These are phyloP conservation scores for Cardamine occulta DNA, from an alignment of 345 rosid species.

Conservation along the genomic window DNA sequence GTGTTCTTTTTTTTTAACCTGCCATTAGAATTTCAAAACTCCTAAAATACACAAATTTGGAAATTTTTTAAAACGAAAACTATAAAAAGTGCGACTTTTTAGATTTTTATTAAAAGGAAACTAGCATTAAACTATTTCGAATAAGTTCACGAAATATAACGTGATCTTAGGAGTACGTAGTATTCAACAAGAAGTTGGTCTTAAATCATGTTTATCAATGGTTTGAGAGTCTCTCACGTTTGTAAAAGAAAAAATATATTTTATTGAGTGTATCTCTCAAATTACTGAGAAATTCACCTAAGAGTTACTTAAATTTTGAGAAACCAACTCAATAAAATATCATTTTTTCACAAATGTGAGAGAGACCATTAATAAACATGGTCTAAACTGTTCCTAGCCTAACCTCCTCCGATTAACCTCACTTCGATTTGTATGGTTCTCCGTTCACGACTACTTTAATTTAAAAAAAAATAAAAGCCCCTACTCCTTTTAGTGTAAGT, in stretches of 20 bases:
- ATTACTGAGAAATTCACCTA: too few relatives aligned
- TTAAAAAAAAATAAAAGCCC: too few relatives aligned
- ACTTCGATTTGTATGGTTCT: constrained; percentile 32
- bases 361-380: background rate
- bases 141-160: constrained; percentile 1
- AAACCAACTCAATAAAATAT: too few relatives aligned
- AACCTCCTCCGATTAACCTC: constrained; percentile 20
- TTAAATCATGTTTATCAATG: background rate
- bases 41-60: background rate
- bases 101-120: too few relatives aligned
- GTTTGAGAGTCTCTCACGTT: too few relatives aligned
- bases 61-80: too few relatives aligned
- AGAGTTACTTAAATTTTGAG: too few relatives aligned
- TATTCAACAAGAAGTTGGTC: constrained; percentile 13
- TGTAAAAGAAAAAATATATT: too few relatives aligned
- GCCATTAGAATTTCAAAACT: background rate
- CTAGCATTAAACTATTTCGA: background rate
- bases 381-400: constrained; percentile 32
- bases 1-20: background rate
- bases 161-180: constrained; percentile 22
- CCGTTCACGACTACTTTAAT: constrained; percentile 32
- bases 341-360: too few relatives aligned
- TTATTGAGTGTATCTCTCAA: too few relatives aligned
- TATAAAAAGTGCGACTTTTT: too few relatives aligned
- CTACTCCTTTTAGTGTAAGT: background rate